Evolutionary conservation across 495 filamentous ascomycete species (phyloP).

Genomic region (Mytilinidion resinicola): DNA sequence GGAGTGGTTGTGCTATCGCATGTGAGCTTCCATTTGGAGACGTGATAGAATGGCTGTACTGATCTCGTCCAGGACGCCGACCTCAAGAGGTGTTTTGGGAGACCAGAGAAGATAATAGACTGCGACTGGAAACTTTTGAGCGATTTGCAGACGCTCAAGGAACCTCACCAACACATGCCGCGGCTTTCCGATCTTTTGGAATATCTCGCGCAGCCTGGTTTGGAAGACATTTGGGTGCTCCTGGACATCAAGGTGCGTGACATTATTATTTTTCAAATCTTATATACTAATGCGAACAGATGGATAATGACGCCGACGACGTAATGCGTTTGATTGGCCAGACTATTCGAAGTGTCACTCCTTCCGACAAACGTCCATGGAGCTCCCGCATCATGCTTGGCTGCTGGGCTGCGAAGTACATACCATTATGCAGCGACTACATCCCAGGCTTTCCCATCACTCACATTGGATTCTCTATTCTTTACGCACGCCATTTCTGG

Average conservation of each 20-base stretch:
- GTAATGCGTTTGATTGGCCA: conserved; percentile 60
- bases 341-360: conserved; percentile 51
- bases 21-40: conserved; percentile 43
- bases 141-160: conserved; percentile 57
- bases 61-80: conserved; percentile 54
- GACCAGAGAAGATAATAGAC: conserved; percentile 61
- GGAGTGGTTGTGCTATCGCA: conserved; percentile 79
- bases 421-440: conserved; percentile 52
- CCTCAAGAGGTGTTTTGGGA: conserved; percentile 74
- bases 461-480: conserved; percentile 65
- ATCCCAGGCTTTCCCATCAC: conserved; percentile 62
- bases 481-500: conserved; percentile 66
- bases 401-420: conserved; percentile 65
- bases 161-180: conserved; percentile 66
- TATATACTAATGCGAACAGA: conserved; percentile 35
- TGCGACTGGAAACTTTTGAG: conserved; percentile 68
- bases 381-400: conserved; percentile 66
- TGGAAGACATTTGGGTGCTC: conserved; percentile 68
- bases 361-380: conserved; percentile 51
- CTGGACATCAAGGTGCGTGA: conserved; percentile 75
- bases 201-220: conserved; percentile 55
- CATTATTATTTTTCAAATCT: neutral
- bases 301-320: conserved; percentile 61
- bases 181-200: conserved; percentile 68
- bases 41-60: conserved; percentile 1